Percentiles rank a stretch among this genome's conserved stretches.
phyloP scores from a whole-genome alignment of 371 early-diverging fungal genomes.

The Mortierella sp. region DNA sequence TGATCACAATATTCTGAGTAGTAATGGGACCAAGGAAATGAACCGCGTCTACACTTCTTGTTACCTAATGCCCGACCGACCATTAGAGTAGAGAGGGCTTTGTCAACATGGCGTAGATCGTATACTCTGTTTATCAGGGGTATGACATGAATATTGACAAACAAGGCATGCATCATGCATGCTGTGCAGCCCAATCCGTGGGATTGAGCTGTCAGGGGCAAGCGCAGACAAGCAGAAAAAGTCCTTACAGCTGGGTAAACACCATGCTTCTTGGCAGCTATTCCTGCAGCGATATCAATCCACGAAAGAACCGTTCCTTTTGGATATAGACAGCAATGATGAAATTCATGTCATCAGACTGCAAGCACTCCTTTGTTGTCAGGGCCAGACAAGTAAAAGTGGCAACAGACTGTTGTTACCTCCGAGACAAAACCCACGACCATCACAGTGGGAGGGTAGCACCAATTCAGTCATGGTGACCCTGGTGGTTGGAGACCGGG shows the following conservation, averaged over 20 bases:
- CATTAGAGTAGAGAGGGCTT: too few species aligned
- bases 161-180: neutral
- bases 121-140: too few species aligned
- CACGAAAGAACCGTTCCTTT: conserved; percentile 64
- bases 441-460: conserved; percentile 41
- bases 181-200: neutral
- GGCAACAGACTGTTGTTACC: conserved; percentile 11
- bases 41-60: conserved; percentile 73
- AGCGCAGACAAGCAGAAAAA: too few species aligned
- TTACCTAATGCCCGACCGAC: conserved; percentile 67
- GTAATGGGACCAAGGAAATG: conserved; percentile 76
- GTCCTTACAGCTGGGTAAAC: conserved; percentile 55
- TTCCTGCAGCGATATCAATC: conserved; percentile 82
- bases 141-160: neutral
- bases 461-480: conserved; percentile 53
- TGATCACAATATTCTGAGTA: conserved; percentile 72
- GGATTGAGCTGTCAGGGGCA: too few species aligned
- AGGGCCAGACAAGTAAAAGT: too few species aligned
- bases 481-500: too few species aligned
- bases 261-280: conserved; percentile 75
- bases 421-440: conserved; percentile 49
- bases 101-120: too few species aligned
- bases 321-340: neutral
- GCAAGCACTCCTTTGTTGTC: too few species aligned
- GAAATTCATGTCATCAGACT: too few species aligned